Percentiles rank a stretch among this genome's conserved stretches.
These are phyloP conservation scores for Amanita fuliginea DNA, from an alignment of 768 basidiomycete species.

Conservation along the genomic window DNA sequence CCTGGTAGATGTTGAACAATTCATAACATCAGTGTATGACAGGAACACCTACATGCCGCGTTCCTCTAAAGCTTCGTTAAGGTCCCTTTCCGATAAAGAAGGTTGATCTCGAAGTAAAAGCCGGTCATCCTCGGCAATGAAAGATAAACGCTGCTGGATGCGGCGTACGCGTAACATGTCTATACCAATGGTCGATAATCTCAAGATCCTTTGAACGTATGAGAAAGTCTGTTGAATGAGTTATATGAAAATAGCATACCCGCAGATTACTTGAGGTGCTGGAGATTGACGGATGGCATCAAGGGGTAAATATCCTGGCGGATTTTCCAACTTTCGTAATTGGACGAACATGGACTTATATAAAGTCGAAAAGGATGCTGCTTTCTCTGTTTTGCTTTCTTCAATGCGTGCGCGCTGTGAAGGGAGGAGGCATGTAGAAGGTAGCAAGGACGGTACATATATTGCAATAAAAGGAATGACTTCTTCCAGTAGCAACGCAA, in stretches of 20 bases:
- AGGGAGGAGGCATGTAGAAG: conserved; percentile 79
- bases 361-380: conserved; percentile 24
- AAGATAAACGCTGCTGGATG: conserved; percentile 28
- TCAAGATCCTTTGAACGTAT: conserved; percentile 19
- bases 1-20: conserved; percentile 11
- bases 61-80: conserved; percentile 59
- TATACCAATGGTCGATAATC: conserved; percentile 33
- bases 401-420: conserved; percentile 63
- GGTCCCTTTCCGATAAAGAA: conserved; percentile 38
- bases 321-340: conserved; percentile 21
- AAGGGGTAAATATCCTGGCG: conserved; percentile 23
- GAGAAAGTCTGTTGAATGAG: not conserved
- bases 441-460: conserved; percentile 75
- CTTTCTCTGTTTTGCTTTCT: conserved; percentile 39
- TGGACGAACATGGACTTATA: conserved; percentile 24
- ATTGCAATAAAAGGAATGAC: conserved; percentile 75
- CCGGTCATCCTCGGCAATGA: conserved; percentile 52
- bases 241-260: conserved; percentile 29
- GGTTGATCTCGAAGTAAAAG: conserved; percentile 42
- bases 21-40: not conserved
- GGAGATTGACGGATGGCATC: conserved; percentile 17
- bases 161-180: conserved; percentile 31
- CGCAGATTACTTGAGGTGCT: conserved; percentile 38
- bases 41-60: conserved; percentile 58
- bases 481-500: conserved; percentile 70